Evolutionary conservation across 1,139 yeast species (phyloP).

Genomic region (Suhomyces bribrorum): DNA sequence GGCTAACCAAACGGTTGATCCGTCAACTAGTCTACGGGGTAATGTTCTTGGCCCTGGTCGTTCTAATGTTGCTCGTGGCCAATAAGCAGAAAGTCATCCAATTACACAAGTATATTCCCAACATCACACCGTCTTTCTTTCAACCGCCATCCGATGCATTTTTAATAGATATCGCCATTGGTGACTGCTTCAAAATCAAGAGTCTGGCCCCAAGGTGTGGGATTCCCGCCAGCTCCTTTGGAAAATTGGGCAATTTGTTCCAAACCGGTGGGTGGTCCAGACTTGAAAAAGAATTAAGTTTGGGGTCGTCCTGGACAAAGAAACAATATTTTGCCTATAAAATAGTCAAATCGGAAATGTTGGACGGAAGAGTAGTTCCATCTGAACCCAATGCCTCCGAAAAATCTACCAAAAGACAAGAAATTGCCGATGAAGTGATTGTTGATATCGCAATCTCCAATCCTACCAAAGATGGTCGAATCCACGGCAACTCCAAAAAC

Average conservation of each 20-base stretch:
- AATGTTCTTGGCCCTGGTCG: constrained; percentile 20
- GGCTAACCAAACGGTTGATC: constrained; percentile 19
- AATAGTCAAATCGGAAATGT: constrained; percentile 26
- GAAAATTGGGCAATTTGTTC: constrained; percentile 33
- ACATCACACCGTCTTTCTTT: constrained; percentile 39
- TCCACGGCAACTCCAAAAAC: constrained; percentile 35
- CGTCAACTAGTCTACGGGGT: constrained; percentile 27
- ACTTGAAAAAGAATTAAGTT: constrained; percentile 40
- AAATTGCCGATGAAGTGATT: constrained; percentile 24
- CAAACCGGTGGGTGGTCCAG: constrained; percentile 38
- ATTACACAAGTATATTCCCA: constrained; percentile 33
- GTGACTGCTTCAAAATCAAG: constrained; percentile 31
- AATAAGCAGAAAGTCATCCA: constrained; percentile 33
- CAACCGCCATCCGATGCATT: constrained; percentile 42
- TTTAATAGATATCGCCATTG: constrained; percentile 38
- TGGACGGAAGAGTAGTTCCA: constrained; percentile 13
- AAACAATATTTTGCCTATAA: constrained; percentile 37
- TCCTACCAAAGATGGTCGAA: constrained; percentile 27
- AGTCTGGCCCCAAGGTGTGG: constrained; percentile 34
- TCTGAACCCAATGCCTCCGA: constrained; percentile 3
- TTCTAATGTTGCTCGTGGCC: constrained; percentile 31
- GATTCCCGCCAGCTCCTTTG: constrained; percentile 27
- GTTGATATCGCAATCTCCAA: constrained; percentile 42
- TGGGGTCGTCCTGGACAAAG: constrained; percentile 36
- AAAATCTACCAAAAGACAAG: constrained; percentile 7